Conservation (phyloP, 805 yeast genomes). For the Zygosaccharomyces gambellarensis region DNA sequence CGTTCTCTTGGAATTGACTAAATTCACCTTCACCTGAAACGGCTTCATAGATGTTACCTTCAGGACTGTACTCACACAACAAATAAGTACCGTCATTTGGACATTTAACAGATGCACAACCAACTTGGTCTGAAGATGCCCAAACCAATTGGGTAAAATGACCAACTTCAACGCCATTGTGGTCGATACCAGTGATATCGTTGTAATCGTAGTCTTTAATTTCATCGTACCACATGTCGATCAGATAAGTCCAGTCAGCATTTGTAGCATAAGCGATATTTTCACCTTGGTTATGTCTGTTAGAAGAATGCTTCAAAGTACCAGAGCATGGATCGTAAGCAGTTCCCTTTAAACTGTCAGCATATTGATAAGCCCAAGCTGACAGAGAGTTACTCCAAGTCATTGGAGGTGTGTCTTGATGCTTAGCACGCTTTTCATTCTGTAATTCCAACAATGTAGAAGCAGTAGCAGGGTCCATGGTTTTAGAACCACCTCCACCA, state of each 20-base stretch:
- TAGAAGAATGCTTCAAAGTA: slow-evolving; percentile 53
- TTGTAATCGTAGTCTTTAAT: slow-evolving; percentile 49
- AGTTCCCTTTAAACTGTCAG: slow-evolving; percentile 38
- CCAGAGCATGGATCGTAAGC: slow-evolving; percentile 55
- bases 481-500: slow-evolving; percentile 14
- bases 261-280: slow-evolving; percentile 65
- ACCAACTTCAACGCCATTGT: slow-evolving; percentile 44
- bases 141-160: slow-evolving; percentile 78
- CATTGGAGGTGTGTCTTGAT: slow-evolving; percentile 40
- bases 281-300: slow-evolving; percentile 53
- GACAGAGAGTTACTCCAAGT: slow-evolving; percentile 47
- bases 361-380: slow-evolving; percentile 47
- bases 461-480: slow-evolving; percentile 23
- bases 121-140: slow-evolving; percentile 55
- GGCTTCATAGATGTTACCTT: slow-evolving; percentile 45
- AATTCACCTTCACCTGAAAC: slow-evolving; percentile 37
- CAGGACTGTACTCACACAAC: slow-evolving; percentile 60
- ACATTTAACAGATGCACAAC: slow-evolving; percentile 49
- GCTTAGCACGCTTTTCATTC: slow-evolving; percentile 46
- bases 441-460: slow-evolving; percentile 42
- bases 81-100: slow-evolving; percentile 45
- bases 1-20: slow-evolving; percentile 42
- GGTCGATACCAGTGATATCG: slow-evolving; percentile 44
- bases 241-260: slow-evolving; percentile 41
- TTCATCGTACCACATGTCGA: slow-evolving; percentile 73